phyloP scores from a whole-genome alignment of 805 yeast species.

The Metschnikowia orientalis region DNA sequence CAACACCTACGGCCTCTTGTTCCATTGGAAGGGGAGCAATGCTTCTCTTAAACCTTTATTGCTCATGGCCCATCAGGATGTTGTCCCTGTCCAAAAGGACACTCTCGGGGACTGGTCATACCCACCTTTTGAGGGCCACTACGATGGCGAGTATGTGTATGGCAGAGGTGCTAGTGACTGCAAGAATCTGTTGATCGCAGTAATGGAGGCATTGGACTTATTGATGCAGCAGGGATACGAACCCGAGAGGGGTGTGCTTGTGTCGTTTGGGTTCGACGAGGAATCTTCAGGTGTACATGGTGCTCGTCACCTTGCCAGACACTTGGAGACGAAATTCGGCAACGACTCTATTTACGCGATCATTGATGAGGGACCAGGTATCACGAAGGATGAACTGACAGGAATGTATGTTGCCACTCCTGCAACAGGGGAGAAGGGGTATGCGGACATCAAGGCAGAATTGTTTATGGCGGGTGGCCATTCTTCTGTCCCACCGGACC shows the following conservation, averaged over 20 bases:
- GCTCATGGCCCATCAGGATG: constrained; percentile 17
- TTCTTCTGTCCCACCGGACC: constrained; percentile 76
- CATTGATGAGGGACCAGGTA: constrained; percentile 19
- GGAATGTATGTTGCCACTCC: constrained; percentile 14
- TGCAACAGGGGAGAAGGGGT: constrained; percentile 18
- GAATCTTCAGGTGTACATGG: constrained; percentile 16
- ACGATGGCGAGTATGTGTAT: constrained; percentile 43
- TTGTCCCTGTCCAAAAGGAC: constrained; percentile 18
- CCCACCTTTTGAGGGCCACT: constrained; percentile 16
- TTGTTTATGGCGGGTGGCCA: constrained; percentile 72
- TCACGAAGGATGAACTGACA: constrained; percentile 9
- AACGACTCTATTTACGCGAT: constrained; percentile 16
- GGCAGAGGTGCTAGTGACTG: constrained; percentile 81
- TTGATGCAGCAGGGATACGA: constrained; percentile 9
- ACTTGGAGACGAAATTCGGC: constrained; percentile 13
- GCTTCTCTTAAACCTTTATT: constrained; percentile 15
- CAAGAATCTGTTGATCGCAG: constrained; percentile 62
- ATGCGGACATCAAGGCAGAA: constrained; percentile 19
- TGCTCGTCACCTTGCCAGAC: constrained; percentile 9
- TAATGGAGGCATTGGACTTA: constrained; percentile 43
- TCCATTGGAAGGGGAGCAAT: constrained; percentile 16
- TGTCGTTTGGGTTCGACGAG: constrained; percentile 19
- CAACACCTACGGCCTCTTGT: constrained; percentile 16
- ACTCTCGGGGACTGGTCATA: constrained; percentile 13
- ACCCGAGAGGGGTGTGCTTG: constrained; percentile 14